Evolutionary conservation across 1,139 yeast genomes (phyloP), one percentile per base, ranked within the genome.

Genomic region (Lodderomyces orthopsilosis): DNA sequence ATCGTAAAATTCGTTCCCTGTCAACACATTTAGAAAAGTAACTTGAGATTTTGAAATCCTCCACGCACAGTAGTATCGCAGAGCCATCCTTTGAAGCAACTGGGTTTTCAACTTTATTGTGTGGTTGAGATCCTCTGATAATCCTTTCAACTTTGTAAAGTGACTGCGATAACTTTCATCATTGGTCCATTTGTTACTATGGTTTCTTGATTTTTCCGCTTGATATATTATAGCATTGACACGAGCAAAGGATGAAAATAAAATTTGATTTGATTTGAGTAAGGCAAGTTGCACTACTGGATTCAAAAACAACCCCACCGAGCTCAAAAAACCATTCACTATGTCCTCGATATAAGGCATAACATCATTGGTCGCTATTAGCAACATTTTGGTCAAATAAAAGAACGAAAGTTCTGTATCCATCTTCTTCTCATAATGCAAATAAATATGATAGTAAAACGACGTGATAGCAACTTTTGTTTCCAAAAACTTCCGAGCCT

Each of bases 41-140:
- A 56, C 48, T 28, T 65, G 67, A 1, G 66, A 63, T 42, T 62
- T 64, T 22, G 61, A 51, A 8, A 64, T 53, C 52, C 68, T 54
- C 72, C 79, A 77, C 4, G 85, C 80, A 52, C 77, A 78, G 41
- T 74, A 75, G 52, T 79, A 80, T 44, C 75, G 66, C 2, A 59
- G 59, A 5, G 61, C 51, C 21, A 59, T 52, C 32, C 50, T 51
- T 22, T 55, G 50, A 38, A 59, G 44, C n/a, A 54, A 30, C n/a
- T 27, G 32, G n/a, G 9, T 27, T 6, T 26, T 12, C 36, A 26
- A 19, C 10, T 13, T 27, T 27, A 27, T 32, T 18, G 24, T 14
- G 6, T 17, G 17, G 9, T 34, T 17, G 18, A 22, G n/a, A 14
- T 18, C 12, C n/a, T 18, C 22, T 13, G 26, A 15, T 15, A 24